Evolutionary conservation across 148 eudicot species (phyloP), one percentile per base, ranked within the genome.

Genomic region (Agrostemma githago): DNA sequence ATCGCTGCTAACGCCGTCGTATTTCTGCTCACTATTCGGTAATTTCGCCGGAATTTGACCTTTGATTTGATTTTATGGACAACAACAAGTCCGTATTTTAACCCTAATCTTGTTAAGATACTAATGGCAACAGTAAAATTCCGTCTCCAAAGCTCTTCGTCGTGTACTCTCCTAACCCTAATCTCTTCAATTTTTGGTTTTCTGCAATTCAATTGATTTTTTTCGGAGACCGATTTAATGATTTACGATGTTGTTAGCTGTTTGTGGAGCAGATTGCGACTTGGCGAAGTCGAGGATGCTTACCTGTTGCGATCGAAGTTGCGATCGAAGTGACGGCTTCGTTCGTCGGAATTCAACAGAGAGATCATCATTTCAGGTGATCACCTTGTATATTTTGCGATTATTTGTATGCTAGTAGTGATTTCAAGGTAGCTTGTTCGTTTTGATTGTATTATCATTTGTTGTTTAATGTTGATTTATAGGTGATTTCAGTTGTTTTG

Each of bases 231-330:
- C 34, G 34, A 1, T 26, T 26, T 26, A 26, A 26, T 26, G 16
- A 54, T 61, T 74, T 54, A 59, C 1, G 26, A 16, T 15, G 15
- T 70, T 51, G 37, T 37, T 46, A 71, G 21, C 58, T 57, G 40
- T 64, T 26, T 17, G 70, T 62, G 19, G 51, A 17, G 9, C 68
- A 94, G 97, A 83, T 95, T 64, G 80, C 83, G 9, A 83, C 93
- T 0, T 94, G 98, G 98, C 79, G 90, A 62, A 83, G 97, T 79
- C 86, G 98, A 78, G 98, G 98, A 46, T 91, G 96, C 80, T 72
- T 91, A 76, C 97, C 96, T 0, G 83, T 83, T 68, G 76, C 63
- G 5, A 71, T 94, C 12, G 96, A 94, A 53, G 83, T 83, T 68
- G 76, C 63, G 5, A 71, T 94, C 12, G 96, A 94, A 53, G 87